Base-by-base conservation (phyloP, 1,139 yeast genomes). In the Debaryomyces subglobosus region DNA sequence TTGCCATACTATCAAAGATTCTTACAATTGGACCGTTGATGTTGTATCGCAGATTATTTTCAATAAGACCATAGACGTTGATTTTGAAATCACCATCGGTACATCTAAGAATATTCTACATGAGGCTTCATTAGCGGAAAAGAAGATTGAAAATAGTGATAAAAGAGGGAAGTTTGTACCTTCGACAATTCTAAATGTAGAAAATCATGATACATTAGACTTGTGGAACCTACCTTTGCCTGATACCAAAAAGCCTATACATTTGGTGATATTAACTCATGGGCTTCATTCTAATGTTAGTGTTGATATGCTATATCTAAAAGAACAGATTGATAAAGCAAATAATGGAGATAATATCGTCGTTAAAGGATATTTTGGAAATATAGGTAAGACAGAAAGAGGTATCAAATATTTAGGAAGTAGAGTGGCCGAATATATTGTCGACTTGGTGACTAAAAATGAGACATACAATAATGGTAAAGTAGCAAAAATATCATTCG, bases 271-370 rank as follows among this genome's bases (percentile, higher is more conserved):
- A 1, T 60, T 94, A 29, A 89, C 97, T 0, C 99, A 94, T 66
- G 99, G 99, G 0, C 70, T 94, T 36, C 97, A 91, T 63, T 89
- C 97, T 0, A 94, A 94, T 62, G 82, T 86, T 0, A 82, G 95
- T 1, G 88, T 96, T 0, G 99, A 94, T 64, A 81, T 94, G 94
- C 76, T 86, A 39, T 94, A 87, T 59, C 58, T 92, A 44, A 92
- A 91, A 62, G 98, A 94, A 59, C 81, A 81, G 58, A 81, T 94
- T 4, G 96, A 91, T 55, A 51, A 49, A 38, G 51, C 48, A 12
- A 82, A 82, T 4, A 58, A 64, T 10, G 13, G n/a, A 25, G 84
- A 82, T 46, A 84, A 85, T 51, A 66, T 91, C 2, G 81, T 91
- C 9, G 95, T 92, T 2, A 78, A 91, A 54, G 97, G 96, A 0